phyloP scores from a whole-genome alignment of 169 alveolate species.

The Plasmodium coatneyi region DNA sequence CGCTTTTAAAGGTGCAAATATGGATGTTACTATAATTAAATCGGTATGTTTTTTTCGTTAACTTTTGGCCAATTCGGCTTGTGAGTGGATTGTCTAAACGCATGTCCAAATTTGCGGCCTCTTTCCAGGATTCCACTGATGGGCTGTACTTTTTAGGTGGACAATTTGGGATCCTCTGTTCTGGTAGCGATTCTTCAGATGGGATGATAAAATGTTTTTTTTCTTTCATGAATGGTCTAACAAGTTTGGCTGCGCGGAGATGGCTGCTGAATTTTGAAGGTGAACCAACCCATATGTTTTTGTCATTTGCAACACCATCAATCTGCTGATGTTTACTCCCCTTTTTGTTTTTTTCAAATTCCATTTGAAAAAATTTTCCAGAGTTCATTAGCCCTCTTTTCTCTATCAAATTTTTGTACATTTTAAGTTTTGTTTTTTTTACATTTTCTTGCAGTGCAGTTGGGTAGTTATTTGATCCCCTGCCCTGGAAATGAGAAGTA shows the following conservation, averaged over 20 bases:
- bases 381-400: constrained; percentile 11
- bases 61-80: background rate
- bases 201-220: background rate
- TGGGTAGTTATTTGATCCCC: background rate
- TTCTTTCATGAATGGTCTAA: background rate
- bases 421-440: constrained; percentile 18
- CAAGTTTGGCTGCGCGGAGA: background rate
- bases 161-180: background rate
- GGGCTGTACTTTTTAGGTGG: background rate
- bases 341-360: background rate
- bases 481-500: background rate
- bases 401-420: background rate
- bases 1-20: background rate
- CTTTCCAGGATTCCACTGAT: background rate
- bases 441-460: background rate
- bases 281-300: background rate
- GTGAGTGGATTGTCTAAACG: background rate
- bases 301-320: background rate
- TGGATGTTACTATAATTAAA: background rate
- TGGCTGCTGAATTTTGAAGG: background rate
- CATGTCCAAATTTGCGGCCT: background rate
- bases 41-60: background rate
- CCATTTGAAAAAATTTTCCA: constrained; percentile 12
- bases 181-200: background rate
- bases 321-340: background rate